Base-by-base conservation (phyloP, 208 protist species). In the Trypanosoma cruzi region DNA sequence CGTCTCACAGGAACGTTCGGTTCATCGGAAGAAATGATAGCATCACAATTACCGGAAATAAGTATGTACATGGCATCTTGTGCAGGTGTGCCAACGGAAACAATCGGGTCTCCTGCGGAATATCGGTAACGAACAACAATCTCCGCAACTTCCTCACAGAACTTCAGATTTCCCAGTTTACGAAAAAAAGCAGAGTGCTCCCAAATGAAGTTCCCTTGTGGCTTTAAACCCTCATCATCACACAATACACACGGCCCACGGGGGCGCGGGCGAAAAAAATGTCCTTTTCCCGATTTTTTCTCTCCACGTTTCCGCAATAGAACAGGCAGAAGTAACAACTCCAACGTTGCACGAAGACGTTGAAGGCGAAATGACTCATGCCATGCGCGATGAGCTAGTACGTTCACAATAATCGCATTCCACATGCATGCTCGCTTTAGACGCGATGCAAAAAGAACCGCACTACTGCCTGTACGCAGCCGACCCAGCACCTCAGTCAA, bases 371-470 rank as follows among this genome's bases (percentile, higher is more conserved):
- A 94, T 29, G 57, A 42, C 28, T 84, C 56, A 32, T 65, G 60
- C 86, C 89, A 80, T 2, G 62, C 54, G 3, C 62, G 34, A 31
- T 88, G 75, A 0, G 74, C 71, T 3, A 91, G 59, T 34, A 69
- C 74, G 18, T 77, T 73, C 2, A 77, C 65, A 28, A 93, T 68
- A 16, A 90, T 65, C 20, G 78, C 71, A 71, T 86, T 73, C 88
- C 91, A 96, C 86, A 93, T 93, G 52, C 79, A 76, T 49, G 80
- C 88, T 1, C 88, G 79, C 79, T 96, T 96, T 64, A 96, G 64
- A 20, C 74, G 64, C 29, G 75, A 52, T 6, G 87, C 87, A 55
- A 86, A 26, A 16, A 62, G 64, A 44, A 92, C 74, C 71, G 89
- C 87, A 63, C 57, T 79, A 20, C 75, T 73, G 13, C 20, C 13